Conservation (phyloP, 2,329 filamentous ascomycete genomes). For the Fusarium staphyleae region DNA sequence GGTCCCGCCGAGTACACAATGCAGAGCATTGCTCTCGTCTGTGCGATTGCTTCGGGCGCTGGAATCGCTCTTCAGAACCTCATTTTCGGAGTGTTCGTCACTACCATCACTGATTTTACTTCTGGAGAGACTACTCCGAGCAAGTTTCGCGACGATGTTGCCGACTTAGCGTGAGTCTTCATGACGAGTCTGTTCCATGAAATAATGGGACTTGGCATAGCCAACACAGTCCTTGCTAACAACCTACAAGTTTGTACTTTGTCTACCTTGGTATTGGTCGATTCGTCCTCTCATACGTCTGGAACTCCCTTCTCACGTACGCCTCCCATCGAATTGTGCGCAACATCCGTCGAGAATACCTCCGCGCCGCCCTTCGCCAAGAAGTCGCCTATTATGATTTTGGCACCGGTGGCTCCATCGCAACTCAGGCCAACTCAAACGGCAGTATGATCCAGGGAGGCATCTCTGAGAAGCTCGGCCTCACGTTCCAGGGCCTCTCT, state of each 20-base stretch:
- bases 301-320: conserved; percentile 55
- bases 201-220: not conserved
- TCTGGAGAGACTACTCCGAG: conserved; percentile 35
- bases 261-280: conserved; percentile 64
- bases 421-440: conserved; percentile 50
- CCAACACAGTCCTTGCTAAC: conserved; percentile 8
- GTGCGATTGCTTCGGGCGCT: conserved; percentile 48
- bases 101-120: conserved; percentile 46
- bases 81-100: conserved; percentile 50
- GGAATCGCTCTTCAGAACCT: conserved; percentile 50
- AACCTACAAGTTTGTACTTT: conserved; percentile 57
- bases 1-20: conserved; percentile 40
- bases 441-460: conserved; percentile 52
- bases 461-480: conserved; percentile 51
- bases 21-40: conserved; percentile 41
- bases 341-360: conserved; percentile 56
- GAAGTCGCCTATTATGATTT: conserved; percentile 59
- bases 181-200: conserved; percentile 12
- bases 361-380: conserved; percentile 58
- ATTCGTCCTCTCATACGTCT: conserved; percentile 58
- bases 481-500: conserved; percentile 49
- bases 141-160: conserved; percentile 43
- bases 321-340: conserved; percentile 59
- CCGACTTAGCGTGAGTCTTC: conserved; percentile 48
- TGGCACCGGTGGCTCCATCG: conserved; percentile 50